Evolutionary conservation across 148 eudicot genomes (phyloP).

Genomic region (Camellia sinensis): DNA sequence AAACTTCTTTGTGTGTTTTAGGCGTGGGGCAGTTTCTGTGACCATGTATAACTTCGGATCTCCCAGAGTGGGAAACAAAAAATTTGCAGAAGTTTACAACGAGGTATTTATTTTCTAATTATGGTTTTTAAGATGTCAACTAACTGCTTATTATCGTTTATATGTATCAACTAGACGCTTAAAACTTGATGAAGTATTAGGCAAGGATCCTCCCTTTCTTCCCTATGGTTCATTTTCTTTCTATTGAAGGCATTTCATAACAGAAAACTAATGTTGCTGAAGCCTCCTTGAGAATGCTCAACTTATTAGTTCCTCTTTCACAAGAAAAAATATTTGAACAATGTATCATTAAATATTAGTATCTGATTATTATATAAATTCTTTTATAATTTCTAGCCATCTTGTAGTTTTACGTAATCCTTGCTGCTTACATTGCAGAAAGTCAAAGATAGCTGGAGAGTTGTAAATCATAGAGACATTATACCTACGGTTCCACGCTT

Average conservation of each 20-base stretch:
- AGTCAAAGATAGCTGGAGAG: slow-evolving; percentile 97
- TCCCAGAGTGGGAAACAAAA: slow-evolving; percentile 94
- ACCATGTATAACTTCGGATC: slow-evolving; percentile 99
- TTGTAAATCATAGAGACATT: slow-evolving; percentile 95
- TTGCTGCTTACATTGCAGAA: slow-evolving; percentile 50
- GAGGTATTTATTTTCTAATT: slow-evolving; percentile 45
- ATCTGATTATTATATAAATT: slow-evolving; percentile 4
- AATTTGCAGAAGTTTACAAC: slow-evolving; percentile 82
- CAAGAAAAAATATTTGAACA: slow-evolving; percentile 5
- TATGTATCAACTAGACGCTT: not conserved
- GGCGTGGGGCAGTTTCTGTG: slow-evolving; percentile 72
- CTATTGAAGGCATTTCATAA: not conserved
- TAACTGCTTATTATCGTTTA: not conserved
- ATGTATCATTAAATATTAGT: not conserved
- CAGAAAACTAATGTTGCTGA: not conserved
- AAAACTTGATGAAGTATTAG: not conserved
- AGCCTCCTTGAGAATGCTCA: not conserved
- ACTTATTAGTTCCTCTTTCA: not conserved
- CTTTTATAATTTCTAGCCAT: not conserved
- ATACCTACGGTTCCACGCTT: slow-evolving; percentile 97
- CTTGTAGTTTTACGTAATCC: not conserved
- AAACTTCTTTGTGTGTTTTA: slow-evolving; percentile 21
- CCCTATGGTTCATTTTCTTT: not conserved
- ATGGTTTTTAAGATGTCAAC: not conserved
- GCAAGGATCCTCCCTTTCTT: not conserved